Base-by-base conservation (phyloP, 768 basidiomycete genomes). In the Xerocomus potaroensis region DNA sequence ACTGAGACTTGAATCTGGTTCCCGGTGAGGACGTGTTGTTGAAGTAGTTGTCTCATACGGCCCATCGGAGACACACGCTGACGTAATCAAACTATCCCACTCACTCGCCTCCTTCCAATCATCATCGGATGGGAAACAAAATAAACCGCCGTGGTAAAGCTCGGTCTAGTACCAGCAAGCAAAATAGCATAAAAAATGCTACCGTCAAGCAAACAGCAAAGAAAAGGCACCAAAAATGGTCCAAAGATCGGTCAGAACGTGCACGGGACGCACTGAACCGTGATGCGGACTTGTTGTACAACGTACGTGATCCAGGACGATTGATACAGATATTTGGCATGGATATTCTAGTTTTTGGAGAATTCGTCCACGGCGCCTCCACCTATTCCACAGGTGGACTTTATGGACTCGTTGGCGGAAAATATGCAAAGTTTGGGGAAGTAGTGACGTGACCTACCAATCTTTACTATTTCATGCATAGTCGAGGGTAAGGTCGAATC, bases 241-340 rank as follows among this genome's bases (percentile, higher is more conserved):
- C 56, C 34, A 67, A 55, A 40, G 57, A 60, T 30, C 54, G 40
- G 9, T 54, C 60, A 49, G 60, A 65, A 29, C 53, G 46, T 19
- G 43, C 58, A 29, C 51, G 63, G 31, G 60, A 65, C 23, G 53
- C 26, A 34, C 48, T 69, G 21, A 56, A 67, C 35, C 57, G 54
- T 21, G 58, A 67, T 21, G 45, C 55, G 5, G 49, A 49, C 36
- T 30, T 53, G 21, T 23, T 67, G 41, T 67, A 68, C 43, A 39
- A 48, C 24, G 63, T 65, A 26, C 31, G 62, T 44, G 44, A 18
- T 8, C n/a, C 22, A 1, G 7, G 15, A 15, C 19, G n/a, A 14
- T n/a, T 8, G 23, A 12, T 19, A 5, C 24, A 6, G 33, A 33
- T 7, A 7, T 21, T 10, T 23, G 40, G 30, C 38, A 19, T 23